A percentile compares a stretch with the other conserved stretches of the same genome.
These are phyloP conservation scores for Litsea cubeba DNA, from an alignment of 164 flowering plant species.

Conservation along the genomic window DNA sequence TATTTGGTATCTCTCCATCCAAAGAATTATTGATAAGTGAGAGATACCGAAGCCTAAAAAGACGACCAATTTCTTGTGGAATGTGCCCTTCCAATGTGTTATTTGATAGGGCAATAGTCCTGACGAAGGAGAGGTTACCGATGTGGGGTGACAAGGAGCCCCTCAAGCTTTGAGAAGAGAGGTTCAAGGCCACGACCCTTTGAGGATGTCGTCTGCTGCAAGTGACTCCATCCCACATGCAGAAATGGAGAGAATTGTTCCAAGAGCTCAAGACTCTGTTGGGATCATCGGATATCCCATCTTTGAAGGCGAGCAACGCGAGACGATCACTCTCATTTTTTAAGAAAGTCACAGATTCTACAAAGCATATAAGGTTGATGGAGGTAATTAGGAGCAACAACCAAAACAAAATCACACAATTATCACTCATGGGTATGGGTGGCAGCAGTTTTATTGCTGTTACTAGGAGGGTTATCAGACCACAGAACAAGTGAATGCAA, in stretches of 20 bases:
- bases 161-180: slow-evolving; percentile 7
- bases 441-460: too few relatives aligned
- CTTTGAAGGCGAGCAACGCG: slow-evolving; percentile 17
- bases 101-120: slow-evolving; percentile 25
- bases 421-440: too few relatives aligned
- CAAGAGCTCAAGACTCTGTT: slow-evolving; percentile 22
- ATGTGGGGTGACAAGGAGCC: slow-evolving; percentile 33
- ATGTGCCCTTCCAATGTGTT: slow-evolving; percentile 30
- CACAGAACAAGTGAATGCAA: too few relatives aligned
- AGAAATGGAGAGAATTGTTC: slow-evolving; percentile 27
- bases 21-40: slow-evolving; percentile 28
- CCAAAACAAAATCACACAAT: not conserved
- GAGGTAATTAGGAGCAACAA: not conserved
- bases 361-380: not conserved
- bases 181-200: slow-evolving; percentile 21
- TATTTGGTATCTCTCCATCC: slow-evolving; percentile 26
- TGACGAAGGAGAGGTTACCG: slow-evolving; percentile 41
- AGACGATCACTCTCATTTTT: slow-evolving; percentile 4
- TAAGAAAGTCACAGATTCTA: not conserved
- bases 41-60: slow-evolving; percentile 24
- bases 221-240: slow-evolving; percentile 34
- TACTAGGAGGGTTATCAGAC: too few relatives aligned
- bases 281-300: slow-evolving; percentile 22
- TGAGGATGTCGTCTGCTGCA: slow-evolving; percentile 17
- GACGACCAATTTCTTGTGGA: slow-evolving; percentile 26